These are phyloP conservation scores for Chiua virens DNA, from an alignment of 768 basidiomycete genomes.

Conservation along the genomic window DNA sequence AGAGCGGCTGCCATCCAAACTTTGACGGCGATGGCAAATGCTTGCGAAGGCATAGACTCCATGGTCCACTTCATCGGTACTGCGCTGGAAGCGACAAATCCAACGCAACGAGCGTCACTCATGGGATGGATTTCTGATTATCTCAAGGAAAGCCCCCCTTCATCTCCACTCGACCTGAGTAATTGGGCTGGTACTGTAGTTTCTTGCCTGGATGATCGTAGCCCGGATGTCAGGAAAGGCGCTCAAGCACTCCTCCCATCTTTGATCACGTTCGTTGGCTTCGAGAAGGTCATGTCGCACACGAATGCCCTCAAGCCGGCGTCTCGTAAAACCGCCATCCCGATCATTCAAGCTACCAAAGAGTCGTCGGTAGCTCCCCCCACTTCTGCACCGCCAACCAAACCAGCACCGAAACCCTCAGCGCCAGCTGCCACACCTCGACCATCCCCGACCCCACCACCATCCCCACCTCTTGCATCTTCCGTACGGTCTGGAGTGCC, in stretches of 20 bases:
- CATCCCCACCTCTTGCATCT: conserved; percentile 43
- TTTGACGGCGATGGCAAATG: conserved; percentile 78
- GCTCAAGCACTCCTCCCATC: conserved; percentile 80
- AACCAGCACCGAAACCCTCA: conserved; percentile 27
- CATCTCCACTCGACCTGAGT: conserved; percentile 63
- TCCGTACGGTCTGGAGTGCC: conserved; percentile 27
- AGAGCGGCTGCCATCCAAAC: conserved; percentile 77
- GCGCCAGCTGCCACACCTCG: conserved; percentile 22
- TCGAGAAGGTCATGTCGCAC: conserved; percentile 83
- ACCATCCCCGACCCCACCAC: conserved; percentile 39
- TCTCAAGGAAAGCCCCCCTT: conserved; percentile 64
- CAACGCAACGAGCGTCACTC: conserved; percentile 78
- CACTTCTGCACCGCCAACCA: conserved; percentile 29
- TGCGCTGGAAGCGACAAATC: conserved; percentile 84
- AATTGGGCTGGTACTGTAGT: conserved; percentile 67
- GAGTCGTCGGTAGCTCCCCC: conserved; percentile 37
- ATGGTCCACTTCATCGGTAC: conserved; percentile 78
- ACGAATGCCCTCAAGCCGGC: conserved; percentile 89
- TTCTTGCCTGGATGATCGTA: conserved; percentile 86
- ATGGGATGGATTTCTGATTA: conserved; percentile 79
- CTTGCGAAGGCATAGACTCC: conserved; percentile 80
- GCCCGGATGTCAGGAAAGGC: conserved; percentile 86
- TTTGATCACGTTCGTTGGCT: conserved; percentile 74
- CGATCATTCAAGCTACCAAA: conserved; percentile 86
- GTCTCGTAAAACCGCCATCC: conserved; percentile 77